Base-by-base conservation (phyloP, 495 filamentous ascomycete species). In the Penicillium robsamsonii region DNA sequence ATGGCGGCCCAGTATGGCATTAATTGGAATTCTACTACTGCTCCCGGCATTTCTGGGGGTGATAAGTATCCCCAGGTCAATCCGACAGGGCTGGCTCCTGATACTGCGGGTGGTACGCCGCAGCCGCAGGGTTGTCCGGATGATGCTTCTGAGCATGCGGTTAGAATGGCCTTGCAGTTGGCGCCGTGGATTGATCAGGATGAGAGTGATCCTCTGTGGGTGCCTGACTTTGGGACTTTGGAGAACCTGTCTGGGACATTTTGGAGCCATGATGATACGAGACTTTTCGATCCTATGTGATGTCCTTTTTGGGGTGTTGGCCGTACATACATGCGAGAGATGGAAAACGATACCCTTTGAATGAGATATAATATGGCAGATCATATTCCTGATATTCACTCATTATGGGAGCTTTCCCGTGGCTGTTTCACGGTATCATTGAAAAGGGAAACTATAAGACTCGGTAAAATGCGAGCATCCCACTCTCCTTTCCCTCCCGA, bases 181-280 rank as follows among this genome's bases (percentile, higher is more conserved):
- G 75, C 75, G 5, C 75, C 75, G 24, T 78, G 73, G 75, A 78
- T 78, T 50, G 73, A 78, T 55, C 69, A 76, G 45, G 67, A 72
- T 46, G 66, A 70, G 42, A 71, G 67, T 53, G 68, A 68, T 52
- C 75, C 71, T 5, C 59, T 78, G 25, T 78, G 73, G 73, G 75
- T 78, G 66, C 75, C 75, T n/a, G 73, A 78, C 49, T 78, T 78
- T 46, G 75, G 75, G 61, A 76, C 72, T 1, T 50, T 76, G 53
- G 72, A 78, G 57, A 71, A 66, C 61, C 38, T 76, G 30, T 72
- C 75, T 1, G 70, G 75, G 17, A 66, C 61, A 1, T 60, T 72
- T 48, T 75, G 72, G 72, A 67, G 57, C 46, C 62, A 60, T 44
- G 63, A 67, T 22, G 71, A 73, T 53, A 63, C 62, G 5, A 64